Evolutionary conservation across 2,329 filamentous ascomycete species (phyloP).

Genomic region (Nigrospora oryzae): DNA sequence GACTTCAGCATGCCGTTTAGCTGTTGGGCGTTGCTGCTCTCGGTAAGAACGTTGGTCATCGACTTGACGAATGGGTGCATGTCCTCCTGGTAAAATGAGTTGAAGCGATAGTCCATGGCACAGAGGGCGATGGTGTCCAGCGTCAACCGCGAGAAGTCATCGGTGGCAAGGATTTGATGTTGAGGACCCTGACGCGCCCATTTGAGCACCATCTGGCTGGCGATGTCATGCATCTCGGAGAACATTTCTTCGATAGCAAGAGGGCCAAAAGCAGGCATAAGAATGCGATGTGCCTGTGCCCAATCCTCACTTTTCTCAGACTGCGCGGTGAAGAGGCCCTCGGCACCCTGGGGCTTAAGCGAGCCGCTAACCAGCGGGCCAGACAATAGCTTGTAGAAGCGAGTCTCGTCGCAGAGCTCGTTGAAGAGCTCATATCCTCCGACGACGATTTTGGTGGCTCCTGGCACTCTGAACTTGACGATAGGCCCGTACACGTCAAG

Average conservation of each 20-base stretch:
- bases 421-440: slow-evolving; percentile 48
- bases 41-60: slow-evolving; percentile 40
- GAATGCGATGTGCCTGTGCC: slow-evolving; percentile 43
- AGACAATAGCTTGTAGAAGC: slow-evolving; percentile 51
- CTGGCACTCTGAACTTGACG: slow-evolving; percentile 44
- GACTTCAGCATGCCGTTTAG: slow-evolving; percentile 3
- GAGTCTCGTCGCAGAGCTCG: slow-evolving; percentile 54
- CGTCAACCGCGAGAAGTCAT: slow-evolving; percentile 55
- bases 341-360: slow-evolving; percentile 37
- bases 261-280: slow-evolving; percentile 46
- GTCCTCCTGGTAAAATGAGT: slow-evolving; percentile 48
- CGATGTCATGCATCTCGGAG: slow-evolving; percentile 42
- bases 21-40: slow-evolving; percentile 29
- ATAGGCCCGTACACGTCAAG: slow-evolving; percentile 61
- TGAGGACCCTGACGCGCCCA: slow-evolving; percentile 36
- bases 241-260: slow-evolving; percentile 46
- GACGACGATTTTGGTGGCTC: slow-evolving; percentile 33
- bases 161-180: slow-evolving; percentile 40
- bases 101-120: slow-evolving; percentile 48
- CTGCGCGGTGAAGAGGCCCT: slow-evolving; percentile 13
- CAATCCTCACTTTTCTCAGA: slow-evolving; percentile 29
- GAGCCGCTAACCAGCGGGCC: slow-evolving; percentile 27
- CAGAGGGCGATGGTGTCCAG: slow-evolving; percentile 56
- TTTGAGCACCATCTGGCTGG: slow-evolving; percentile 42
- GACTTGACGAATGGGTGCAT: slow-evolving; percentile 48